These are phyloP conservation scores for Podaxis sp. DNA, from an alignment of 768 basidiomycete species.

Conservation along the genomic window DNA sequence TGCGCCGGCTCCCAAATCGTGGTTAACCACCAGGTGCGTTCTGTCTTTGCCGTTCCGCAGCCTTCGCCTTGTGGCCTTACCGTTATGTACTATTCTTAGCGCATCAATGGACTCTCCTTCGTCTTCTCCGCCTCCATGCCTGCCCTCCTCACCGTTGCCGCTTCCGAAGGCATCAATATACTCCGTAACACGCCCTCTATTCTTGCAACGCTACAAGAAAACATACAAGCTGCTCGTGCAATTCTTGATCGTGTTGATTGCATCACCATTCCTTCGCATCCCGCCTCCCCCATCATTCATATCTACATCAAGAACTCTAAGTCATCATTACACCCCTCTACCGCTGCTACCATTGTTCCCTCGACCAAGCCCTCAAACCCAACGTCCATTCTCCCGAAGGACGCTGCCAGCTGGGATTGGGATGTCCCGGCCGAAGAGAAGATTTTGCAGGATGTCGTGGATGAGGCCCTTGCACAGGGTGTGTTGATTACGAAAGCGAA, in stretches of 20 bases:
- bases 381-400: conserved; percentile 23
- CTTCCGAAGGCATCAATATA: conserved; percentile 80
- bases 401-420: conserved; percentile 44
- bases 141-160: conserved; percentile 81
- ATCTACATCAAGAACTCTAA: conserved; percentile 51
- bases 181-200: conserved; percentile 73
- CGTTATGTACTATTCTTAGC: conserved; percentile 34
- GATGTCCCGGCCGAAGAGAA: conserved; percentile 70
- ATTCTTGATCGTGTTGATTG: conserved; percentile 78
- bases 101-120: conserved; percentile 92
- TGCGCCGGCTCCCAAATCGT: conserved; percentile 85
- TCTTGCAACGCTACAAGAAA: conserved; percentile 74
- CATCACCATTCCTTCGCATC: conserved; percentile 82
- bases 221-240: conserved; percentile 70
- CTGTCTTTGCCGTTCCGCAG: not conserved
- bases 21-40: conserved; percentile 78
- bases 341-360: conserved; percentile 18
- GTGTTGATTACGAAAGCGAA: conserved; percentile 85
- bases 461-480: conserved; percentile 76
- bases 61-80: not conserved
- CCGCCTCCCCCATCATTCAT: conserved; percentile 85
- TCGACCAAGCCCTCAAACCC: conserved; percentile 9
- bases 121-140: conserved; percentile 97
- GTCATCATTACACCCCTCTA: conserved; percentile 20
- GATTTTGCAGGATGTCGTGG: conserved; percentile 88